Evolutionary conservation across 78 protist genomes (phyloP), one percentile per base, ranked within the genome.

Genomic region (Dictyostelium intermedium): DNA sequence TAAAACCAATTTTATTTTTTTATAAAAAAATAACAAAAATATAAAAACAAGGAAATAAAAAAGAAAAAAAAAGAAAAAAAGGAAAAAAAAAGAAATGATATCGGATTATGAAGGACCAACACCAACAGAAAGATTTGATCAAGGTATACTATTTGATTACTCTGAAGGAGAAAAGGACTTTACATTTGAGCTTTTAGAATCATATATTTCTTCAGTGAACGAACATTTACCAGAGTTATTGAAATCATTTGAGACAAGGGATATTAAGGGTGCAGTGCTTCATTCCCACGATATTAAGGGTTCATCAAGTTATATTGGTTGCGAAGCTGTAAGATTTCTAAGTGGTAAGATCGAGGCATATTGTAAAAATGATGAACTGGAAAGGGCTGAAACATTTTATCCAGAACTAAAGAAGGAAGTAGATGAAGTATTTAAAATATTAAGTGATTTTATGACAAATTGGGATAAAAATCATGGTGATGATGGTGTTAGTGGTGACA

Each of bases 211-310:
- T 2, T 89, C 93, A n/a, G 93, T 89, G 3, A 45, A 45, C 1
- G 93, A 89, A 20, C 85, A 89, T 16, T 50, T 89, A 16, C 93
- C 93, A 30, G 53, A 89, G 56, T 23, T 89, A 27, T 53, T 37
- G 20, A 30, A 45, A 56, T 60, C 93, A 66, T 69, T 89, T 20
- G 72, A 14, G 5, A n/a, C 9, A 16, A 10, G 10, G 1, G 82
- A 89, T 63, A 56, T 35, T 0, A 89, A 89, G n/a, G 82, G 72
- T 14, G 73, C 87, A 7, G 72, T 89, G 10, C 61, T 89, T 20
- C 93, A 89, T 35, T 89, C 93, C 10, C 93, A 89, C 53, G 93
- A 89, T 47, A 89, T 89, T 43, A 89, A 89, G 14, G 93, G 93
- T 45, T 41, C 72, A 34, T 80, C 86, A 27, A 80, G 86, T 47